Percentiles rank a stretch among this genome's conserved stretches.
phyloP scores from a whole-genome alignment of 345 rosid species.

The Heritiera littoralis region DNA sequence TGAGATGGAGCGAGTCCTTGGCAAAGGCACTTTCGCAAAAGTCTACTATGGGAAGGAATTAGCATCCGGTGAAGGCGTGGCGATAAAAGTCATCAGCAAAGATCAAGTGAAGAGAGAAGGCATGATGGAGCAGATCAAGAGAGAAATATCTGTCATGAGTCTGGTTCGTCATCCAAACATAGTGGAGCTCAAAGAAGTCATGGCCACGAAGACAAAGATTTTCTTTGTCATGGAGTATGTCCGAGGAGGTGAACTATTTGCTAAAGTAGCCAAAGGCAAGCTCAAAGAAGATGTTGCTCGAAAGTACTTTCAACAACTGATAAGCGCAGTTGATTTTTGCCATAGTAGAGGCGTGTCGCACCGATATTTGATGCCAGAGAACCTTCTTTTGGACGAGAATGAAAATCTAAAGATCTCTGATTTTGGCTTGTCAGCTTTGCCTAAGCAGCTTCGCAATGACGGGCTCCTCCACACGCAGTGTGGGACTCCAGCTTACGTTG shows the following conservation, averaged over 20 bases:
- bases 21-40: constrained; percentile 84
- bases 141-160: constrained; percentile 78
- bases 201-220: constrained; percentile 68
- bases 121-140: constrained; percentile 70
- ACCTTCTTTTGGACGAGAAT: constrained; percentile 61
- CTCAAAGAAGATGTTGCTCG: constrained; percentile 57
- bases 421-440: constrained; percentile 78
- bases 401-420: constrained; percentile 71
- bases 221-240: constrained; percentile 76
- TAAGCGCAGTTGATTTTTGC: constrained; percentile 73
- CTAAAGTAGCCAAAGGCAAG: constrained; percentile 57
- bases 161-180: constrained; percentile 76
- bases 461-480: constrained; percentile 80
- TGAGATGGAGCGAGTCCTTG: constrained; percentile 56
- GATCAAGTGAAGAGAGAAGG: constrained; percentile 50
- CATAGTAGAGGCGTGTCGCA: constrained; percentile 81
- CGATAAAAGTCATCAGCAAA: constrained; percentile 67
- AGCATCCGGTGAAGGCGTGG: constrained; percentile 54
- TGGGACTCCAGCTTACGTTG: constrained; percentile 87
- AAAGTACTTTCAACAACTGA: constrained; percentile 66
- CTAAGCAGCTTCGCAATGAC: constrained; percentile 61
- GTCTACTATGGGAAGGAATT: constrained; percentile 64
- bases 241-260: constrained; percentile 70
- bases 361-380: constrained; percentile 83
- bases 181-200: constrained; percentile 67